phyloP scores from a whole-genome alignment of 1,139 yeast genomes.

The Sugiyamaella japonica region DNA sequence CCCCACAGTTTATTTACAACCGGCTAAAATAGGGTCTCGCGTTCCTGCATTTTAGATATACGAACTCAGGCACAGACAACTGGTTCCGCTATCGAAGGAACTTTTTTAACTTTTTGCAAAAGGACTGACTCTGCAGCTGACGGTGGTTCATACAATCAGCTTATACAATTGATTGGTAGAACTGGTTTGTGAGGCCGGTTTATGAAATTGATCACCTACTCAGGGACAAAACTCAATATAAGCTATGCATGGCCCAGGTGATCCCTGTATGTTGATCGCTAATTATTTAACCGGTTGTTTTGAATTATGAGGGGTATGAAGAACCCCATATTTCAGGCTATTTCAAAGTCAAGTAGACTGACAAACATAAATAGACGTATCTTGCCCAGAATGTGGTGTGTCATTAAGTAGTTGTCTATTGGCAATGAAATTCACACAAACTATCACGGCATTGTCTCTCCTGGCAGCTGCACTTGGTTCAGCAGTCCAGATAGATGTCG shows the following conservation, averaged over 20 bases:
- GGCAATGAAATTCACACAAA: background rate
- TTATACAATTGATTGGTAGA: too few species aligned
- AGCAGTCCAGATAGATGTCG: conserved; percentile 4
- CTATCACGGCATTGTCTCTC: background rate
- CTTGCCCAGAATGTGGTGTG: background rate
- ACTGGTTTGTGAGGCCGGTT: too few species aligned
- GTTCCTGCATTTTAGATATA: too few species aligned
- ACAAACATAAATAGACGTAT: background rate
- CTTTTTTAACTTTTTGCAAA: too few species aligned
- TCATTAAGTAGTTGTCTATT: background rate
- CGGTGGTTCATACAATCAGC: too few species aligned
- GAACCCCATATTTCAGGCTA: background rate
- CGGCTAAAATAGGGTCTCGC: too few species aligned
- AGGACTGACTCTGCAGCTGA: too few species aligned
- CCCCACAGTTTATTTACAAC: too few species aligned
- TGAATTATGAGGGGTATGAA: background rate
- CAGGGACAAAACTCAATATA: too few species aligned
- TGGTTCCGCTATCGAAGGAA: too few species aligned
- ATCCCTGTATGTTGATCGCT: background rate
- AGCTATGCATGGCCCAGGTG: background rate
- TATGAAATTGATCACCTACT: too few species aligned
- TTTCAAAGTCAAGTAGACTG: background rate
- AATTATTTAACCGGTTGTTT: background rate
- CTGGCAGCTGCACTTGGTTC: conserved; percentile 4
- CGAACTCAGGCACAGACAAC: too few species aligned